These are phyloP conservation scores for Piromyces finnis DNA, from an alignment of 192 early-diverging fungal genomes.

Conservation along the genomic window DNA sequence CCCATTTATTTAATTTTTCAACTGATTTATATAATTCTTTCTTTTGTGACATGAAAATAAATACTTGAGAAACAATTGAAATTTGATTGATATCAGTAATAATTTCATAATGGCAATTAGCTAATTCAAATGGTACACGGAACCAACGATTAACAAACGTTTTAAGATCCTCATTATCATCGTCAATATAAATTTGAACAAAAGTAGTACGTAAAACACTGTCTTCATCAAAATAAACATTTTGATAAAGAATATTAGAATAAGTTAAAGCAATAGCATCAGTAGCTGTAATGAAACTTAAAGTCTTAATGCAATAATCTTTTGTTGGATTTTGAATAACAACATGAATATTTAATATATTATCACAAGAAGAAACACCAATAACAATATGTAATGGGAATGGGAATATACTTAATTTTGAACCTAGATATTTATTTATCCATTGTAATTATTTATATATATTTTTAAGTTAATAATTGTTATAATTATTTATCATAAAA, in stretches of 20 bases:
- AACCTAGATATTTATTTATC: not conserved
- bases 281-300: not conserved
- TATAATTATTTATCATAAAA: too few species aligned
- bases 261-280: not conserved
- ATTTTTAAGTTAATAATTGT: too few species aligned
- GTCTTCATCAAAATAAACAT: not conserved
- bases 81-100: not conserved
- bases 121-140: not conserved
- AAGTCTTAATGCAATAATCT: not conserved
- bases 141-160: not conserved
- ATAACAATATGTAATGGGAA: not conserved
- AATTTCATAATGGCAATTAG: not conserved
- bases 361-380: not conserved
- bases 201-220: not conserved
- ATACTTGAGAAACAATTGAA: not conserved
- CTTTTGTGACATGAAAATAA: not conserved
- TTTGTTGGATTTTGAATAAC: not conserved
- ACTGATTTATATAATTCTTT: not conserved
- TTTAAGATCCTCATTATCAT: not conserved
- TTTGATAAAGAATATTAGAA: not conserved
- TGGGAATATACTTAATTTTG: not conserved
- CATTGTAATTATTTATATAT: too few species aligned
- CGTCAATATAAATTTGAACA: not conserved
- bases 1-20: not conserved
- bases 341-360: not conserved